Conservation (phyloP, 2,329 filamentous ascomycete genomes). For the Trichophyton mentagrophytes region DNA sequence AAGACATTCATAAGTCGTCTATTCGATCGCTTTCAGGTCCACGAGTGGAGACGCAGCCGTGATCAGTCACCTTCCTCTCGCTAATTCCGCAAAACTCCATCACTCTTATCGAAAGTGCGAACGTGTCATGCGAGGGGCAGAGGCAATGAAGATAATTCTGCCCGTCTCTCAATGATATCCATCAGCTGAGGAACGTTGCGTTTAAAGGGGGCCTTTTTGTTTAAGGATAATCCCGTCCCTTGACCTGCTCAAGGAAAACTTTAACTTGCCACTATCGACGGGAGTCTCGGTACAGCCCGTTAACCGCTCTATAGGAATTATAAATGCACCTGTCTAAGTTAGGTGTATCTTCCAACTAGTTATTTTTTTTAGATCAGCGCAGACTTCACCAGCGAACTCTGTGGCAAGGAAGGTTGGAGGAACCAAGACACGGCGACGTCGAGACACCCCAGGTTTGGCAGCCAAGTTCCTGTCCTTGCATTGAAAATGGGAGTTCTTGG, state of each 20-base stretch:
- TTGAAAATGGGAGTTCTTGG: background rate
- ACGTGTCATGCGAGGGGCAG: background rate
- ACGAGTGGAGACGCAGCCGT: background rate
- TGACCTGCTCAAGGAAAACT: background rate
- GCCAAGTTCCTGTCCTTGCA: too few relatives aligned
- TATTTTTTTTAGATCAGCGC: background rate
- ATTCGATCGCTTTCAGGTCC: background rate
- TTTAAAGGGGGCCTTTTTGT: background rate
- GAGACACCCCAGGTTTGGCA: background rate
- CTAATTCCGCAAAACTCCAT: background rate
- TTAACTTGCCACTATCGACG: background rate
- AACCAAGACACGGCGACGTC: background rate
- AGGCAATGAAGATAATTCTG: background rate
- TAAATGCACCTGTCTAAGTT: background rate
- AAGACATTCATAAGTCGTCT: background rate
- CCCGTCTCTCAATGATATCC: background rate
- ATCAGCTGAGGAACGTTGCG: background rate
- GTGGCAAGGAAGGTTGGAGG: too few relatives aligned
- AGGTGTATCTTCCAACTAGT: too few relatives aligned
- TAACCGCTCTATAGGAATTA: background rate
- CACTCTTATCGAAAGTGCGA: background rate
- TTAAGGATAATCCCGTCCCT: background rate
- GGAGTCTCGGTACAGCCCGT: background rate
- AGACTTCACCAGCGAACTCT: background rate
- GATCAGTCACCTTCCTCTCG: background rate